Evolutionary conservation across 2,329 filamentous ascomycete species (phyloP).

Genomic region (Cercospora canescens): DNA sequence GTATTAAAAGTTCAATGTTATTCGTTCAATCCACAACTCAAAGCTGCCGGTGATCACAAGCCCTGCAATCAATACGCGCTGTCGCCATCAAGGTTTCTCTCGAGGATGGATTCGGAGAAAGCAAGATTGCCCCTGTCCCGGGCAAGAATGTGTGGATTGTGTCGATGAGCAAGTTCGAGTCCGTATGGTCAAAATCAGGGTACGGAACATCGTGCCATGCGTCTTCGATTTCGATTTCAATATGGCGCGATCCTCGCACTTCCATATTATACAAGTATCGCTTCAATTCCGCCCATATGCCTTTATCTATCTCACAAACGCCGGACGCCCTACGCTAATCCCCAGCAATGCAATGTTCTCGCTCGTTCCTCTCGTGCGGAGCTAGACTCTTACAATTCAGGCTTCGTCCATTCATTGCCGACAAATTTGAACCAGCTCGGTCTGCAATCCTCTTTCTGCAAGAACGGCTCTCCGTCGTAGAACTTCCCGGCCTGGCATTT

Average conservation of each 20-base stretch:
- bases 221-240: background rate
- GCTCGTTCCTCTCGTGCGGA: background rate
- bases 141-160: no score
- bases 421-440: constrained; percentile 97
- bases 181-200: no score
- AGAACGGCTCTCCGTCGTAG: constrained; percentile 82
- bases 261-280: background rate
- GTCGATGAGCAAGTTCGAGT: no score
- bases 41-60: no score
- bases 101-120: no score
- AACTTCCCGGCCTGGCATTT: constrained; percentile 85
- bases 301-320: background rate
- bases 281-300: background rate
- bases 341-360: constrained; percentile 5
- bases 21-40: no score
- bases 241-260: background rate
- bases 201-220: no score
- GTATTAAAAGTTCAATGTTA: no score
- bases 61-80: no score
- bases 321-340: constrained; percentile 18
- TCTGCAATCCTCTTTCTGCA: constrained; percentile 89
- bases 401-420: constrained; percentile 51
- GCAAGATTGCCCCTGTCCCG: no score
- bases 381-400: background rate
- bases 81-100: no score